These are phyloP conservation scores for Piloderma croceum DNA, from an alignment of 768 basidiomycete genomes.

Conservation along the genomic window DNA sequence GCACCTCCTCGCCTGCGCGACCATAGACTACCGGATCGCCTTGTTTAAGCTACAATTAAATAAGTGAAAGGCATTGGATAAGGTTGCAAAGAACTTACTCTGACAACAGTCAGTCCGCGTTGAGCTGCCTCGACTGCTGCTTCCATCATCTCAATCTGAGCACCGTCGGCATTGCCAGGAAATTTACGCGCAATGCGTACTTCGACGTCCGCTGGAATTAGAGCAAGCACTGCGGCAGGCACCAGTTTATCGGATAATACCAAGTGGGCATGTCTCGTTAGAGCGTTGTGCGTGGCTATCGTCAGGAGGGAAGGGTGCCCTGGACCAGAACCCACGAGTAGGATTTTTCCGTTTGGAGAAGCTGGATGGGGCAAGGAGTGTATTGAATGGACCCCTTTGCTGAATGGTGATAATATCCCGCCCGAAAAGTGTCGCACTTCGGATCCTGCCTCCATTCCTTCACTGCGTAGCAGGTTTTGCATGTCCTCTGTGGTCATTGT, in stretches of 20 bases:
- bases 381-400: too few species aligned
- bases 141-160: slow-evolving; percentile 93
- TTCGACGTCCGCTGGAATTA: slow-evolving; percentile 69
- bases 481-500: slow-evolving; percentile 64
- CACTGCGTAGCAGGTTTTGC: slow-evolving; percentile 50
- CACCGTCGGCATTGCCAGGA: slow-evolving; percentile 94
- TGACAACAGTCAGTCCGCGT: slow-evolving; percentile 78
- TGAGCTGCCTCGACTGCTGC: slow-evolving; percentile 79
- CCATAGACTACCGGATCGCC: slow-evolving; percentile 96
- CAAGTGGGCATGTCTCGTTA: slow-evolving; percentile 76
- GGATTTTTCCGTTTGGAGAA: slow-evolving; percentile 56
- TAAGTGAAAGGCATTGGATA: not conserved
- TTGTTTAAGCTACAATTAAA: slow-evolving; percentile 72
- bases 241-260: slow-evolving; percentile 97
- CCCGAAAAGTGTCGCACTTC: slow-evolving; percentile 3
- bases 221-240: slow-evolving; percentile 75
- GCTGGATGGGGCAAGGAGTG: slow-evolving; percentile 21
- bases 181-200: slow-evolving; percentile 94
- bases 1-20: slow-evolving; percentile 88
- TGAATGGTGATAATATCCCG: too few species aligned
- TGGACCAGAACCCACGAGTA: slow-evolving; percentile 91
- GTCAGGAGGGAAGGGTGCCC: slow-evolving; percentile 93
- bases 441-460: slow-evolving; percentile 9
- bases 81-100: slow-evolving; percentile 44
- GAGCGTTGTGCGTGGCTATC: slow-evolving; percentile 71